These are phyloP conservation scores for Claviceps fusiformis DNA, from an alignment of 2,329 filamentous ascomycete genomes.

Conservation along the genomic window DNA sequence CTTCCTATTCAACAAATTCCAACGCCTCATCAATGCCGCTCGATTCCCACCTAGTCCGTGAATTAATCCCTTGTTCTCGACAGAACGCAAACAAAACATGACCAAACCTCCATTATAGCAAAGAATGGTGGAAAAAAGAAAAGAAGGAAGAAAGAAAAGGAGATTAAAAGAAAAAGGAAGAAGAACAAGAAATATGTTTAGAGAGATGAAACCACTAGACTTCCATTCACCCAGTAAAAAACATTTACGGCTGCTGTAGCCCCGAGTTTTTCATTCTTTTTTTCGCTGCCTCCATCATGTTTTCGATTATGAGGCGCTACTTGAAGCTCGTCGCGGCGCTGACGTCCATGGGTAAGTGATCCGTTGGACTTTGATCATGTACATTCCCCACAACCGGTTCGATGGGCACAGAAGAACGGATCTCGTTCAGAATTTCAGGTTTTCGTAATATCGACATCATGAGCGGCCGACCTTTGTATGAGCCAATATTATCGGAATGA, in stretches of 20 bases:
- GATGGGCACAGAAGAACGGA: constrained; percentile 33
- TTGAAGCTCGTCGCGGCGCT: constrained; percentile 32
- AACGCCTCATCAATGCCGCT: constrained; percentile 7
- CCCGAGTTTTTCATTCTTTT: constrained; percentile 6
- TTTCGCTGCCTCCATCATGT: constrained; percentile 22
- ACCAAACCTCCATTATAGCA: background rate
- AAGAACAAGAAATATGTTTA: background rate
- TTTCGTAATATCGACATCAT: constrained; percentile 37
- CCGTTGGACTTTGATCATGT: constrained; percentile 35
- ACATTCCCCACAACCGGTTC: constrained; percentile 39
- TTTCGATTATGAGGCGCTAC: constrained; percentile 35
- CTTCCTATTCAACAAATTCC: constrained; percentile 6
- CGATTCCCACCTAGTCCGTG: background rate
- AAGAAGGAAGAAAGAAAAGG: background rate
- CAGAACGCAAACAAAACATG: constrained; percentile 2
- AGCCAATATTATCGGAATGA: constrained; percentile 31
- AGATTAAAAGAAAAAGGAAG: background rate
- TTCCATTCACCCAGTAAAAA: constrained; percentile 6
- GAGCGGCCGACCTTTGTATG: constrained; percentile 40
- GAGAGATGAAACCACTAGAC: background rate
- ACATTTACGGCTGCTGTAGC: constrained; percentile 8
- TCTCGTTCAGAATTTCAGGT: constrained; percentile 33
- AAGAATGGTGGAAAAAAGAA: background rate
- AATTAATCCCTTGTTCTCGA: background rate
- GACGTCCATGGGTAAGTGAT: constrained; percentile 26